phyloP scores from a whole-genome alignment of 2,329 filamentous ascomycete genomes.

The Diaporthe destruens region DNA sequence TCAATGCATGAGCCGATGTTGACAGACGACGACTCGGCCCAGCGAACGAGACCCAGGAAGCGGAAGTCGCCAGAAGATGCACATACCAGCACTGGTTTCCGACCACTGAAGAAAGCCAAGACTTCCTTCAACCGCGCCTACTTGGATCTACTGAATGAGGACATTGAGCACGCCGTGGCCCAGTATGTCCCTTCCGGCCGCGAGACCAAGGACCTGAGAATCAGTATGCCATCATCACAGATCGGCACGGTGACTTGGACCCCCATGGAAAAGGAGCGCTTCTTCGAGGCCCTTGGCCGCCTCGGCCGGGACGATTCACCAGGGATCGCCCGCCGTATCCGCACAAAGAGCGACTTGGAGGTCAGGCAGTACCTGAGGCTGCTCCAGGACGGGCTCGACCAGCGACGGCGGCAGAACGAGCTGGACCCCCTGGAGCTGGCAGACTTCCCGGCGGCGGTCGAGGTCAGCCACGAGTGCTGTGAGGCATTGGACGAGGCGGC shows the following conservation, averaged over 20 bases:
- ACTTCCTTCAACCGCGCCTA: slow-evolving; percentile 61
- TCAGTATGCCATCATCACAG: slow-evolving; percentile 62
- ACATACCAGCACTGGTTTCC: slow-evolving; percentile 15
- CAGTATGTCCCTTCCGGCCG: slow-evolving; percentile 48
- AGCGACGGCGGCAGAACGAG: slow-evolving; percentile 53
- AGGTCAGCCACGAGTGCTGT: slow-evolving; percentile 77
- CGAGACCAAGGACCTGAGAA: slow-evolving; percentile 43
- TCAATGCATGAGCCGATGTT: background rate
- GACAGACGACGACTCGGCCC: background rate
- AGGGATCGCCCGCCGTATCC: slow-evolving; percentile 73
- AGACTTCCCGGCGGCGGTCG: slow-evolving; percentile 77
- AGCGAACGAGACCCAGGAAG: slow-evolving; percentile 1
- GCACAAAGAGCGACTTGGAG: slow-evolving; percentile 80
- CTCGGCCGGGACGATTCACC: slow-evolving; percentile 73
- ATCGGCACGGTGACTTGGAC: slow-evolving; percentile 81
- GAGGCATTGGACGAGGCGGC: slow-evolving; percentile 75
- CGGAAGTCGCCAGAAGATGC: slow-evolving; percentile 28
- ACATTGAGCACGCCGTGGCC: slow-evolving; percentile 66
- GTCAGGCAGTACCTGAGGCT: slow-evolving; percentile 77
- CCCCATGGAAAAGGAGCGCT: slow-evolving; percentile 73
- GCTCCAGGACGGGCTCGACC: slow-evolving; percentile 65
- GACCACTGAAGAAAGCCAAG: slow-evolving; percentile 61
- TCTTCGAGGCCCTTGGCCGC: slow-evolving; percentile 76
- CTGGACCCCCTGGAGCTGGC: slow-evolving; percentile 57
- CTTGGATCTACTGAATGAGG: slow-evolving; percentile 66